Percentiles rank a stretch among this genome's conserved stretches.
Conservation (phyloP, 805 yeast species). For the Tetrapisispora iriomotensis region DNA sequence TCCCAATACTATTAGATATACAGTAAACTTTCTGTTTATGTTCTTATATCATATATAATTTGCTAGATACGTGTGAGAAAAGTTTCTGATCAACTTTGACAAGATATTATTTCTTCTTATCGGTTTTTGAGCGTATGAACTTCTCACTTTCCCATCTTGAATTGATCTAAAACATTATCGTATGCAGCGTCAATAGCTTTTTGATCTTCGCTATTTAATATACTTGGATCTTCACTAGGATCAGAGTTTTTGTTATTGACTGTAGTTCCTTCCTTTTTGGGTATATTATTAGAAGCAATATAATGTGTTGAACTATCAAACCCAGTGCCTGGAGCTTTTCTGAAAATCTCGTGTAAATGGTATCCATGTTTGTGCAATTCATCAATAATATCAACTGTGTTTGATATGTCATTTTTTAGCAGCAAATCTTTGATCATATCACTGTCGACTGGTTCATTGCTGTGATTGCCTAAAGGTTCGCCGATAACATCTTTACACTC, state of each 20-base stretch:
- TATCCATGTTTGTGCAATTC: slow-evolving; percentile 34
- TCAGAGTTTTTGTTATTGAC: background rate
- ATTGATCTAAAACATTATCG: slow-evolving; percentile 32
- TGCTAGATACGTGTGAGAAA: no score
- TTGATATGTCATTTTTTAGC: slow-evolving; percentile 32
- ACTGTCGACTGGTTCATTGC: slow-evolving; percentile 23
- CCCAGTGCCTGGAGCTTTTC: slow-evolving; percentile 9
- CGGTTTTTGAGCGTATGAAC: no score
- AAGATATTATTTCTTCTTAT: no score
- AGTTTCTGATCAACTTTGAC: no score
- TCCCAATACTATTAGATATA: no score
- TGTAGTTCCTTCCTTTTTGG: background rate
- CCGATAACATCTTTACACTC: slow-evolving; percentile 2
- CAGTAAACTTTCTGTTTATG: no score
- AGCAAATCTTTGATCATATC: slow-evolving; percentile 31
- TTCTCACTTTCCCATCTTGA: slow-evolving; percentile 16
- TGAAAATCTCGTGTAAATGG: slow-evolving; percentile 30
- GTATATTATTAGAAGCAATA: background rate
- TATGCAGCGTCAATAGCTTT: slow-evolving; percentile 29
- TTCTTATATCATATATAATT: no score
- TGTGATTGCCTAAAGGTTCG: slow-evolving; percentile 9
- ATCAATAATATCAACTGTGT: slow-evolving; percentile 31
- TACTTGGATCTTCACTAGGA: slow-evolving; percentile 2
- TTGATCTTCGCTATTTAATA: slow-evolving; percentile 5
- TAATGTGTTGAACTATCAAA: background rate